Conservation (phyloP, 148 eudicot species). For the Diospyros lotus region DNA sequence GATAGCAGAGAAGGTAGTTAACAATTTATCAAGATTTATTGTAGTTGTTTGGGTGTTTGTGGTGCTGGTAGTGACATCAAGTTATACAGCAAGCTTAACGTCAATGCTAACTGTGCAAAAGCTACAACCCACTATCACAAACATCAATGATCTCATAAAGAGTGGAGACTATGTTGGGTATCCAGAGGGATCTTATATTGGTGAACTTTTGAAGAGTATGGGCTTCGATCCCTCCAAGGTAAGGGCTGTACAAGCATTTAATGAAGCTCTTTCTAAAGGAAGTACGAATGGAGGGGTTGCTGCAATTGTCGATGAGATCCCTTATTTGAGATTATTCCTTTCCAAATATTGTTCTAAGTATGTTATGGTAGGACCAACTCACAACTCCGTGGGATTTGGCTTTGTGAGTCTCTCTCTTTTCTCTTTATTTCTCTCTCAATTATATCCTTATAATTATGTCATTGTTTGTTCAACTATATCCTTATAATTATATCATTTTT, state of each 20-base stretch:
- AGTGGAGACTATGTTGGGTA: slow-evolving; percentile 34
- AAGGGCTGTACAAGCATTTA: slow-evolving; percentile 23
- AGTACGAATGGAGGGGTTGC: slow-evolving; percentile 34
- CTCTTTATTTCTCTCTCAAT: too few species aligned
- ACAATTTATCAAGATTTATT: slow-evolving; percentile 58
- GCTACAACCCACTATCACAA: slow-evolving; percentile 45
- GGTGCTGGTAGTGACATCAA: slow-evolving; percentile 49
- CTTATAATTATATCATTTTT: too few species aligned
- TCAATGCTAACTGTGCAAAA: slow-evolving; percentile 53
- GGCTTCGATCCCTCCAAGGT: slow-evolving; percentile 17
- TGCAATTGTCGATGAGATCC: slow-evolving; percentile 35
- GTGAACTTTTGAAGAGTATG: slow-evolving; percentile 19
- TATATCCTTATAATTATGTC: too few species aligned
- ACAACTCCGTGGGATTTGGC: slow-evolving; percentile 32
- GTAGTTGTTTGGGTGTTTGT: slow-evolving; percentile 64
- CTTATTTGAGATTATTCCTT: slow-evolving; percentile 28
- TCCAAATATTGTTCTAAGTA: slow-evolving; percentile 26
- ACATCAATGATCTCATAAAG: slow-evolving; percentile 34
- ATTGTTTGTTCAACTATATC: too few species aligned
- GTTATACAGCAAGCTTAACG: slow-evolving; percentile 65
- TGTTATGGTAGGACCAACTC: slow-evolving; percentile 22
- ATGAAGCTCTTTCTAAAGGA: slow-evolving; percentile 33
- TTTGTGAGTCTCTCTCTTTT: slow-evolving; percentile 27
- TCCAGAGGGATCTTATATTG: slow-evolving; percentile 37
- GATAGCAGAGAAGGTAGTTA: slow-evolving; percentile 47